Evolutionary conservation across 768 basidiomycete species (phyloP), one percentile per base, ranked within the genome.

Genomic region (Leucocoprinus sp.): DNA sequence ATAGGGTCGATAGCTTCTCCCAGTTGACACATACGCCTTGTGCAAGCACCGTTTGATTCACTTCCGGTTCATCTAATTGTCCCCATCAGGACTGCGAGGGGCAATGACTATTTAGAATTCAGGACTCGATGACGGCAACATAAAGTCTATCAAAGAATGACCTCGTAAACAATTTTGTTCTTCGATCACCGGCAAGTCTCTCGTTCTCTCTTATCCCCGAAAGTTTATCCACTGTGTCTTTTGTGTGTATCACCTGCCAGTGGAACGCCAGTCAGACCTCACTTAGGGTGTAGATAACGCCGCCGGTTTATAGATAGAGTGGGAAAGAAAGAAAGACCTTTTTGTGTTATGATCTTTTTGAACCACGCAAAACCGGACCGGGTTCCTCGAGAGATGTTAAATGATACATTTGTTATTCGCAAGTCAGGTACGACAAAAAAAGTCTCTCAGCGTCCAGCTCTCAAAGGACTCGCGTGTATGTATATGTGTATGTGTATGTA

Each of bases 141-240:
- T 19, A 21, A 42, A 28, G 24, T 31, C 35, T 26, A 48, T 24
- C 38, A 17, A 18, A 24, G 36, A 29, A 15, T 4, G 27, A 12
- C n/a, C 33, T n/a, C 19, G 29, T 14, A 22, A 15, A 15, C 8
- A 36, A 26, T 18, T 8, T 12, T 44, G 27, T 14, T 31, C 26
- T 24, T 46, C 45, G 45, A 40, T 40, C 45, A 47, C 38, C 29
- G 37, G 38, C 38, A 40, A 24, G 17, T 33, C 45, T 47, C 45
- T 18, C 37, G n/a, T 31, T 15, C 46, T 40, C 41, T 42, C 46
- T 35, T 41, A 42, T 42, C 46, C n/a, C 46, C 46, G 40, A 36
- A 38, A 45, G 38, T 18, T 23, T 15, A 23, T 23, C 22, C 38
- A 34, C 46, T 18, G 19, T 7, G 23, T 27, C 21, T 5, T 39